A percentile compares a stretch with the other conserved stretches of the same genome.
Evolutionary conservation across 1,139 yeast genomes (phyloP).

Genomic region (Torulaspora globosa): DNA sequence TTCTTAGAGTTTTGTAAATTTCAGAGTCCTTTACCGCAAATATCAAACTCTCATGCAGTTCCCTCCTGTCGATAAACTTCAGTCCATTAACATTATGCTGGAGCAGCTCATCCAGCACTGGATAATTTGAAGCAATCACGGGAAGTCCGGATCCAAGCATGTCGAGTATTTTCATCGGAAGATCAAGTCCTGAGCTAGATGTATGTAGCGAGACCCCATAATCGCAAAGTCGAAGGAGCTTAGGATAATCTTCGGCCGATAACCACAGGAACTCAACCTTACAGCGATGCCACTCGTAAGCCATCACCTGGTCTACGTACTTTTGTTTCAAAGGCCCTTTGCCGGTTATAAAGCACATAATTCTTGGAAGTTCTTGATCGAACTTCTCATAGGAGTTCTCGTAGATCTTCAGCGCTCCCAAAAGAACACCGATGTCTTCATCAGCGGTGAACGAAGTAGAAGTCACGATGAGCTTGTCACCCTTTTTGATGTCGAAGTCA

Average conservation of each 20-base stretch:
- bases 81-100: conserved; percentile 46
- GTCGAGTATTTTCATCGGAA: conserved; percentile 97
- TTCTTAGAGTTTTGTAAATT: conserved; percentile 42
- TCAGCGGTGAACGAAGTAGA: conserved; percentile 96
- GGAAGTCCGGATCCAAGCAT: conserved; percentile 97
- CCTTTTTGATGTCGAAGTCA: conserved; percentile 35
- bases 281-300: conserved; percentile 47
- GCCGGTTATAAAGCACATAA: conserved; percentile 79
- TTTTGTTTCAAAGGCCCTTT: conserved; percentile 75
- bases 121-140: conserved; percentile 71
- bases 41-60: conserved; percentile 49
- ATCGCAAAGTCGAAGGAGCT: conserved; percentile 70
- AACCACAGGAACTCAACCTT: conserved; percentile 71
- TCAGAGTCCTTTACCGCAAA: conserved; percentile 44
- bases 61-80: conserved; percentile 43
- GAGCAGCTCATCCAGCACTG: conserved; percentile 66
- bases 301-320: conserved; percentile 47
- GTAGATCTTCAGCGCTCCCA: conserved; percentile 63
- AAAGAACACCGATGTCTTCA: conserved; percentile 71
- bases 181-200: conserved; percentile 87
- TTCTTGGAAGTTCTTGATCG: conserved; percentile 41
- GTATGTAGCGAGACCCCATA: conserved; percentile 85
- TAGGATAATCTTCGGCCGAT: conserved; percentile 73
- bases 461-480: conserved; percentile 65
- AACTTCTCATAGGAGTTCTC: conserved; percentile 41